Base-by-base conservation (phyloP, 1,284 basidiomycete species). In the Athelia sp. region DNA sequence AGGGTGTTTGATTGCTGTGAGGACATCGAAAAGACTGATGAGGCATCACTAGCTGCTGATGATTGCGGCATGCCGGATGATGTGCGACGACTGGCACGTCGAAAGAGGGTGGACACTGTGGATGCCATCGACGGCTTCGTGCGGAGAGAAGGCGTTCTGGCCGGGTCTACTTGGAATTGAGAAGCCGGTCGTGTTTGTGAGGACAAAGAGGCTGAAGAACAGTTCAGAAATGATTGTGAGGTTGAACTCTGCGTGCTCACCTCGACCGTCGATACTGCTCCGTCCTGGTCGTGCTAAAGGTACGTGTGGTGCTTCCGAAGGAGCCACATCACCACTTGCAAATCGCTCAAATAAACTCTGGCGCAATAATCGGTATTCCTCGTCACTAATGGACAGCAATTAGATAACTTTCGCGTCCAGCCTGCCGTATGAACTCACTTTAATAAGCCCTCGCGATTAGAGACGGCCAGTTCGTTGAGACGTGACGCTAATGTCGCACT, bases 331-430 rank as follows among this genome's bases (percentile, higher is more conserved):
- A 54, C 68, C 75, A 52, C 71, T 76, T 15, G 84, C 74, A 55
- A 87, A 79, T 49, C 86, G 78, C 59, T 89, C 84, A 54, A 90
- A 90, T 40, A 90, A 68, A 58, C 81, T 86, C 62, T 87, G 84
- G 32, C 87, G 80, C 9, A 90, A 72, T 40, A 88, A 65, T 47
- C 87, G 81, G 62, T 89, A 89, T 61, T 88, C 87, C 57, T 89
- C 85, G 60, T 88, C 84, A 60, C 86, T 89, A 59, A n/a, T 51
- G 48, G 21, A 56, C 44, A 24, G 21, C 42, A 54, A 49, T 48
- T 50, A 40, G 23, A 3, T 29, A 23, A 6, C 19, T 22, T 19
- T 57, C 45, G 18, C 22, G 44, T 18, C 43, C 8, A 17, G 46
- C 18, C 38, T 29, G 35, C 26, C n/a, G 4, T 51, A 49, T 40